These are phyloP conservation scores for Ascochyta lentis DNA, from an alignment of 2,329 filamentous ascomycete genomes.

Conservation along the genomic window DNA sequence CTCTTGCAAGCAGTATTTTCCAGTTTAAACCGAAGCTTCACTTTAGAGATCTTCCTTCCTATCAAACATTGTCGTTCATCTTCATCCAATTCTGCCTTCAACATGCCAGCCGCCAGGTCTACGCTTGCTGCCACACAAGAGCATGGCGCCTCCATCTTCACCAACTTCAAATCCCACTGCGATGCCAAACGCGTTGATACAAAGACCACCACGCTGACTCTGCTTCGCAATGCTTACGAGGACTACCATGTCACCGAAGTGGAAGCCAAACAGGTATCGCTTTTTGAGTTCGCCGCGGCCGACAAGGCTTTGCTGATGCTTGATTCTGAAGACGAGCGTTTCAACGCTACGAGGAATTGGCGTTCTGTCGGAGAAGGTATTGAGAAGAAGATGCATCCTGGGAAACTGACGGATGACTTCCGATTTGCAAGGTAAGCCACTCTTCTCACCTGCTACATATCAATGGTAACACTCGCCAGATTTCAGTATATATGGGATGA, in stretches of 20 bases:
- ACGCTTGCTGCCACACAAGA: conserved; percentile 11
- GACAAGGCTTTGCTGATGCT: conserved; percentile 25
- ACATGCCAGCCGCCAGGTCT: conserved; percentile 7
- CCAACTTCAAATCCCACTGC: conserved; percentile 28
- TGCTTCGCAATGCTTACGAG: conserved; percentile 29
- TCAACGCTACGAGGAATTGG: conserved; percentile 29
- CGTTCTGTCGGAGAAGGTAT: conserved; percentile 31
- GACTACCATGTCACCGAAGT: conserved; percentile 37
- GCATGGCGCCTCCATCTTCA: conserved; percentile 3
- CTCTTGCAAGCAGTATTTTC: not conserved
- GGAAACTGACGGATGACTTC: conserved; percentile 28
- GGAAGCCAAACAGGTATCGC: conserved; percentile 14
- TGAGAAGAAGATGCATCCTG: conserved; percentile 32
- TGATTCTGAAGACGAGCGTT: conserved; percentile 27
- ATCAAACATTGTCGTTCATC: not conserved
- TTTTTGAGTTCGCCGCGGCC: conserved; percentile 33
- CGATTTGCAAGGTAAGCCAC: conserved; percentile 30
- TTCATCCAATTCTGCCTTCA: not conserved
- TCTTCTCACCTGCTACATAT: not conserved
- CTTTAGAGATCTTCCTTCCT: not conserved
- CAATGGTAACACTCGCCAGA: conserved; percentile 7
- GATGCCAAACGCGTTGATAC: conserved; percentile 31
- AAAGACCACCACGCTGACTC: conserved; percentile 21
- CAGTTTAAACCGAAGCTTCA: not conserved
- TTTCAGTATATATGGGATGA: conserved; percentile 40